phyloP scores from a whole-genome alignment of 768 basidiomycete species.

The Cubamyces lactineus region DNA sequence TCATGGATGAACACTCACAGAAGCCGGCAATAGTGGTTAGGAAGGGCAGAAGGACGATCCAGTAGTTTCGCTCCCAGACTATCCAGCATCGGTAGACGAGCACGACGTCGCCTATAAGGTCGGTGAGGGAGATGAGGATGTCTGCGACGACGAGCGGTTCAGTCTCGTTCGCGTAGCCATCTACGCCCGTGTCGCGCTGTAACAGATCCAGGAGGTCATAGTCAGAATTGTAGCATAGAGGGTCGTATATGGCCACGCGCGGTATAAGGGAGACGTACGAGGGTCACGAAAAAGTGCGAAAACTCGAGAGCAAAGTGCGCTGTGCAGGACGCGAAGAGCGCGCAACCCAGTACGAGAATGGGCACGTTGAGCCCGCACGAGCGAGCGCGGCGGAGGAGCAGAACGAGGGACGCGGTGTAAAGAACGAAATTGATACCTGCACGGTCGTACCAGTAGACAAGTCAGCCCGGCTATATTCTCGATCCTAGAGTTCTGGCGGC shows the following conservation, averaged over 20 bases:
- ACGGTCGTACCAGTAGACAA: neutral
- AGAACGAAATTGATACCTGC: slow-evolving; percentile 30
- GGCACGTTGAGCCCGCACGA: slow-evolving; percentile 29
- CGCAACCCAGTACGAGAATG: slow-evolving; percentile 33
- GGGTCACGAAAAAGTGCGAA: slow-evolving; percentile 36
- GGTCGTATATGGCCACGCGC: too few species aligned
- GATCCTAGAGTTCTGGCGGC: too few species aligned
- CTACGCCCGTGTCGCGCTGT: slow-evolving; percentile 30
- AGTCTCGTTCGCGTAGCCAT: slow-evolving; percentile 37
- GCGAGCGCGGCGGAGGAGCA: slow-evolving; percentile 26
- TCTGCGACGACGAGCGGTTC: slow-evolving; percentile 34
- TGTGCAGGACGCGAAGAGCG: slow-evolving; percentile 40
- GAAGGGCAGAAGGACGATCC: slow-evolving; percentile 12
- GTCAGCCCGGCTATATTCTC: too few species aligned
- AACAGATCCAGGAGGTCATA: too few species aligned
- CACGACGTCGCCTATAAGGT: slow-evolving; percentile 15
- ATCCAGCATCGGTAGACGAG: slow-evolving; percentile 21
- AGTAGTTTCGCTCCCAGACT: slow-evolving; percentile 17
- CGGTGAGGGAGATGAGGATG: slow-evolving; percentile 12
- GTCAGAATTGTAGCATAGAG: neutral
- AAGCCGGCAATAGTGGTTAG: slow-evolving; percentile 13
- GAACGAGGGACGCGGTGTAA: slow-evolving; percentile 35
- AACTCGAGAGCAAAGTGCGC: slow-evolving; percentile 41
- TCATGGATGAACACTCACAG: slow-evolving; percentile 1
- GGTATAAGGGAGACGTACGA: slow-evolving; percentile 33